Conservation (phyloP, 1,284 basidiomycete genomes). For the Boletus austroedulis region DNA sequence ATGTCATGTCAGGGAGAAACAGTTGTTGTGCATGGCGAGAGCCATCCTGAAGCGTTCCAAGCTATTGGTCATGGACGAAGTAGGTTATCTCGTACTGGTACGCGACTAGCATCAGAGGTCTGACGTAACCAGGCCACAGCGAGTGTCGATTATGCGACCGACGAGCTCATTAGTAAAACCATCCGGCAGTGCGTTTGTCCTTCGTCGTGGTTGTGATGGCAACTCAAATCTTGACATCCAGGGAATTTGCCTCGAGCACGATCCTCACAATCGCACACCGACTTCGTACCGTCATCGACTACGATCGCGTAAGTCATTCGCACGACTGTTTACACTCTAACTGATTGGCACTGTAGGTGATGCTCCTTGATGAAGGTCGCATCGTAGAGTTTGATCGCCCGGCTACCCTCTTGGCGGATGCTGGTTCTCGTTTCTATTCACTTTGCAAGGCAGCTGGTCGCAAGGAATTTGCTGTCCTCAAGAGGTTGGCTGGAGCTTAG, state of each 20-base stretch:
- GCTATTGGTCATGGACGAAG: constrained; percentile 61
- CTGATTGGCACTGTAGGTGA: constrained; percentile 48
- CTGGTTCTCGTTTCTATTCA: constrained; percentile 67
- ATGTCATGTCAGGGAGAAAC: constrained; percentile 53
- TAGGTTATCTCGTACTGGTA: constrained; percentile 15
- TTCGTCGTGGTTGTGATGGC: not conserved
- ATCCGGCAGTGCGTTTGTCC: constrained; percentile 49
- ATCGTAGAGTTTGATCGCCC: constrained; percentile 83
- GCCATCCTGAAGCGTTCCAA: constrained; percentile 58
- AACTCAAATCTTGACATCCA: constrained; percentile 34
- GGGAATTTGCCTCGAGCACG: constrained; percentile 62
- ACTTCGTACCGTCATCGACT: constrained; percentile 66
- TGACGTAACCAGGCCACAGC: constrained; percentile 24
- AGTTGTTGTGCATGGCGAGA: constrained; percentile 64
- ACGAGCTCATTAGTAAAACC: constrained; percentile 58
- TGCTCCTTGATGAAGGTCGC: constrained; percentile 84
- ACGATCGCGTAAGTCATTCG: constrained; percentile 49
- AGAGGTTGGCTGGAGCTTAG: constrained; percentile 58
- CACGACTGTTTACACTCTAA: constrained; percentile 7
- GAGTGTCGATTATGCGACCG: constrained; percentile 63
- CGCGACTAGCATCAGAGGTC: not conserved
- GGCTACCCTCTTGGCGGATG: constrained; percentile 59
- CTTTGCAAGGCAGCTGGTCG: constrained; percentile 83
- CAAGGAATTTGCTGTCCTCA: constrained; percentile 74
- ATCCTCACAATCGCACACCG: constrained; percentile 73